These are phyloP conservation scores for Chalciporus chontae DNA, from an alignment of 768 basidiomycete species.

Conservation along the genomic window DNA sequence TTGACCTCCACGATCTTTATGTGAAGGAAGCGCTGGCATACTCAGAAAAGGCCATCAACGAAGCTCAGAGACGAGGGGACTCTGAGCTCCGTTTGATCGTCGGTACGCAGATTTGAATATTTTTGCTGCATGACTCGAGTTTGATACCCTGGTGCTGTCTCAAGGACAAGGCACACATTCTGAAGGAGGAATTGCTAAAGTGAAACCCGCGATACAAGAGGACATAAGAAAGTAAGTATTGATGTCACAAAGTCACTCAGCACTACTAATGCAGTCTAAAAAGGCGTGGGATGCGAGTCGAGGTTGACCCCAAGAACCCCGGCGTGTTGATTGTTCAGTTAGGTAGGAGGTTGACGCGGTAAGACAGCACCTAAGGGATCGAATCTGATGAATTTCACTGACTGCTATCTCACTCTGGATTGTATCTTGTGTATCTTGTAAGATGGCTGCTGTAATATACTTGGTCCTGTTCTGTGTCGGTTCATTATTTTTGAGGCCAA, in stretches of 20 bases:
- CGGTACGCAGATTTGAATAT: constrained; percentile 44
- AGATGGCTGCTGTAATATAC: not conserved
- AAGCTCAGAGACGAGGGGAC: constrained; percentile 60
- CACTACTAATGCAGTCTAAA: constrained; percentile 1
- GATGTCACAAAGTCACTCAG: not conserved
- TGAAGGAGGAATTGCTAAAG: constrained; percentile 66
- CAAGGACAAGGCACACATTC: constrained; percentile 89
- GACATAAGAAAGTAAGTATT: constrained; percentile 66
- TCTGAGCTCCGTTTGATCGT: constrained; percentile 76
- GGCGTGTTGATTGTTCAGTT: constrained; percentile 78
- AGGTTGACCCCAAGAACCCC: constrained; percentile 74
- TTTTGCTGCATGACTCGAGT: not conserved
- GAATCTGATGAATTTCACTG: not conserved
- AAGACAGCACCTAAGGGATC: not conserved
- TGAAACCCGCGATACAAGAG: constrained; percentile 87
- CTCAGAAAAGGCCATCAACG: constrained; percentile 65
- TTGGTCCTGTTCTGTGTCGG: not conserved
- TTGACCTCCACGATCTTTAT: constrained; percentile 90
- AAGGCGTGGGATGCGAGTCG: constrained; percentile 68
- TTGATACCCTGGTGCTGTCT: not conserved
- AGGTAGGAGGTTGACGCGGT: not conserved
- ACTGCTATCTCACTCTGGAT: not conserved
- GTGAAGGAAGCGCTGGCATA: constrained; percentile 85
- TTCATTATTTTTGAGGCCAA: too few species aligned
- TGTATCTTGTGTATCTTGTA: not conserved